Evolutionary conservation across 2,329 filamentous ascomycete species (phyloP), one percentile per base, ranked within the genome.

Genomic region (Shiraia sp.): DNA sequence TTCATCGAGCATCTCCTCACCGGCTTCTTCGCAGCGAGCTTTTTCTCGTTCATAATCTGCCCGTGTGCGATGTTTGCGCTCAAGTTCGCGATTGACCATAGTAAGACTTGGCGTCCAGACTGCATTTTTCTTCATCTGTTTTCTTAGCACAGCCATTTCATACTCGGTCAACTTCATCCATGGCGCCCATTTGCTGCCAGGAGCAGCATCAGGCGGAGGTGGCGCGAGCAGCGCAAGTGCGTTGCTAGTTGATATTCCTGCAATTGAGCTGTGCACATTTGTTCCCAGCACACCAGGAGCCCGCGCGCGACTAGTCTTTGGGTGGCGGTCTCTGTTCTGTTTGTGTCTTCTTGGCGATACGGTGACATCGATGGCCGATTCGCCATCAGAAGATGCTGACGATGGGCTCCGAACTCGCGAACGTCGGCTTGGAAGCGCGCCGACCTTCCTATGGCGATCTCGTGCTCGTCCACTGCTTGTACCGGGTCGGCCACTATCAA

Each of bases 71-170:
- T 84, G 84, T 13, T 89, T 77, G 14, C 76, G 75, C 63, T 87
- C 87, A 1, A 93, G 79, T 68, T 92, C 88, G 22, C 88, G 78
- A 12, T 86, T 81, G 50, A 92, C 88, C 88, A 93, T 93, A 0
- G 88, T 91, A 56, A 89, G 86, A 49, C 87, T 91, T 0, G 88
- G 88, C 2, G 82, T 84, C 88, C 88, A 93, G 4, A 88, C 85
- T 0, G 88, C 86, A 60, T 93, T 93, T 76, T 93, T 93, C 79
- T 93, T 93, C 88, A 93, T 93, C 13, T 86, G 79, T 71, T 93
- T 93, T 46, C 88, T 77, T 6, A 93, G 75, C 49, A 83, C 81
- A 4, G 81, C 82, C 81, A 86, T 83, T 57, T 86, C 82, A 71
- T 78, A 86, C 52, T 85, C 82, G 2, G 82, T 85, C 48, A 86